Conservation (phyloP, 148 eudicot genomes). For the Vaccinium macrocarpon region DNA sequence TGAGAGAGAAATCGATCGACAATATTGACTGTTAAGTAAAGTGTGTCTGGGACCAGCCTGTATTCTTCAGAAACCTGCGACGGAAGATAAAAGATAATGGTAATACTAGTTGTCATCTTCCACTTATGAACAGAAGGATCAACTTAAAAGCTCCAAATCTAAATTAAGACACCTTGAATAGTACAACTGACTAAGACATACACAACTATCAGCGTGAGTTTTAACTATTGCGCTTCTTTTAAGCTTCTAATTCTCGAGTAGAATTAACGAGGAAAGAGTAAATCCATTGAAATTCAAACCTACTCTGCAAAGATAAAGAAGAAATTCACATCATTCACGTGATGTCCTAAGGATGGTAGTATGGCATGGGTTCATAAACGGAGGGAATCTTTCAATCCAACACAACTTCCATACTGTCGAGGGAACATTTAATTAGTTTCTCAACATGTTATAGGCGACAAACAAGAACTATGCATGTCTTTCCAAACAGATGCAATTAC, state of each 20-base stretch:
- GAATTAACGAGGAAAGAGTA: neutral
- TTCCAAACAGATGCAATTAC: neutral
- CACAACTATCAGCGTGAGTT: neutral
- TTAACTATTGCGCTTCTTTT: neutral
- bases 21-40: slow-evolving; percentile 79
- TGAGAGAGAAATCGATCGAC: slow-evolving; percentile 77
- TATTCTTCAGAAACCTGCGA: slow-evolving; percentile 85
- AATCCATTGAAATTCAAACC: neutral
- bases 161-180: neutral
- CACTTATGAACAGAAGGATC: neutral
- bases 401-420: neutral
- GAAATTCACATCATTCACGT: neutral
- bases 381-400: neutral
- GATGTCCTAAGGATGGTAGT: slow-evolving; percentile 4
- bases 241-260: neutral
- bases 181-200: neutral
- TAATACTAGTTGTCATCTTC: neutral
- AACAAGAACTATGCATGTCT: neutral
- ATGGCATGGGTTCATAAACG: neutral
- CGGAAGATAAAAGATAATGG: neutral
- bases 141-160: neutral
- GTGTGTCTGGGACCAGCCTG: slow-evolving; percentile 81
- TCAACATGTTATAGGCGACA: neutral
- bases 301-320: neutral
- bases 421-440: neutral